These are phyloP conservation scores for Lodderomyces parapsilosis DNA, from an alignment of 1,139 yeast species.

Conservation along the genomic window DNA sequence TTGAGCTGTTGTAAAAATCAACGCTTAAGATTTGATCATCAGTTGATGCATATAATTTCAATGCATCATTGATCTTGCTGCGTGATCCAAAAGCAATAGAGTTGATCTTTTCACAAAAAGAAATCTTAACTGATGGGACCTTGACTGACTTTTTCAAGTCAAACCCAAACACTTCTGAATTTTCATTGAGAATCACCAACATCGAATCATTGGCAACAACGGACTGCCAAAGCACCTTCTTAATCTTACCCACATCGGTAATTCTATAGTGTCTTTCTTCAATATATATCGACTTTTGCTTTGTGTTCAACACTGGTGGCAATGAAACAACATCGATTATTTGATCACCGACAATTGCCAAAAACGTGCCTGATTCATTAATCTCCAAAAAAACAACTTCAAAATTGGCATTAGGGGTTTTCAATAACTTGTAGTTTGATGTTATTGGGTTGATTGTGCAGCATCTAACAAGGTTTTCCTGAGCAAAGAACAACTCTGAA, in stretches of 20 bases:
- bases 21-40: conserved; percentile 22
- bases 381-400: conserved; percentile 25
- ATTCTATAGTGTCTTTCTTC: conserved; percentile 17
- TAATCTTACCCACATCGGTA: conserved; percentile 19
- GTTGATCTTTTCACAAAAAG: conserved; percentile 20
- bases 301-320: conserved; percentile 16
- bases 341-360: conserved; percentile 33
- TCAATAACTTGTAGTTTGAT: conserved; percentile 21
- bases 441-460: conserved; percentile 24
- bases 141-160: conserved; percentile 27
- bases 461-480: conserved; percentile 29
- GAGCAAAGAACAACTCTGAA: conserved; percentile 30
- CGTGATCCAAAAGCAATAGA: conserved; percentile 40
- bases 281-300: conserved; percentile 7
- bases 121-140: conserved; percentile 25
- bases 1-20: conserved; percentile 27
- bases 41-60: conserved; percentile 36
- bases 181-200: conserved; percentile 31
- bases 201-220: conserved; percentile 25
- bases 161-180: conserved; percentile 24
- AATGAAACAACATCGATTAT: conserved; percentile 26
- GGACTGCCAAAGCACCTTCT: conserved; percentile 35
- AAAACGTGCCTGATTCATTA: conserved; percentile 29
- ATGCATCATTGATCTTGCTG: conserved; percentile 27
- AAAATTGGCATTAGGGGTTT: conserved; percentile 11